Conservation (phyloP, 192 early-diverging fungal species). For the Diversispora eburnea region DNA sequence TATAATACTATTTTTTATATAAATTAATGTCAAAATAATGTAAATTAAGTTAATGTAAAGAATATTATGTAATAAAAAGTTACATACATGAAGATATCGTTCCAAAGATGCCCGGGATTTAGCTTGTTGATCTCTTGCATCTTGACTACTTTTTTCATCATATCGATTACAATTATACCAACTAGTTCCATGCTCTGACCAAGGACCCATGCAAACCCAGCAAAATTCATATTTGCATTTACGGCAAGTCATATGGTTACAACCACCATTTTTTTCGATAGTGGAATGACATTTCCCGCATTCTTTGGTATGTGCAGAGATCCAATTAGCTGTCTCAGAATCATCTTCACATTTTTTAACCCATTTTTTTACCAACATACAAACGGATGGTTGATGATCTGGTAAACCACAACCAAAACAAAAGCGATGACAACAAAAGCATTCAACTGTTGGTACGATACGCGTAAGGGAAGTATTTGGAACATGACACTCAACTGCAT, state of each 20-base stretch:
- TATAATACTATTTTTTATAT: slow-evolving; percentile 72
- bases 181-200: slow-evolving; percentile 91
- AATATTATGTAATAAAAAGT: neutral
- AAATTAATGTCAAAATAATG: neutral
- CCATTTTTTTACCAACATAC: slow-evolving; percentile 80
- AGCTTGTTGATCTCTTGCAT: slow-evolving; percentile 82
- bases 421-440: slow-evolving; percentile 73
- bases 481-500: slow-evolving; percentile 87
- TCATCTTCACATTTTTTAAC: slow-evolving; percentile 96
- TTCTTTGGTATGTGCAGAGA: slow-evolving; percentile 91
- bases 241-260: slow-evolving; percentile 99
- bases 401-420: slow-evolving; percentile 90
- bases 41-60: neutral
- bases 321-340: slow-evolving; percentile 98
- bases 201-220: slow-evolving; percentile 98
- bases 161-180: slow-evolving; percentile 99
- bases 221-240: slow-evolving; percentile 98
- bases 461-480: slow-evolving; percentile 58
- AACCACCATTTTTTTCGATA: slow-evolving; percentile 99
- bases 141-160: slow-evolving; percentile 83
- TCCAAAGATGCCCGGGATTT: slow-evolving; percentile 85
- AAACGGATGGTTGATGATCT: slow-evolving; percentile 88
- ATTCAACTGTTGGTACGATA: slow-evolving; percentile 85
- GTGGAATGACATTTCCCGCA: slow-evolving; percentile 91
- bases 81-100: slow-evolving; percentile 88